A percentile compares a stretch with the other conserved stretches of the same genome.
These are phyloP conservation scores for Diplodia sapinea DNA, from an alignment of 2,329 filamentous ascomycete genomes.

Conservation along the genomic window DNA sequence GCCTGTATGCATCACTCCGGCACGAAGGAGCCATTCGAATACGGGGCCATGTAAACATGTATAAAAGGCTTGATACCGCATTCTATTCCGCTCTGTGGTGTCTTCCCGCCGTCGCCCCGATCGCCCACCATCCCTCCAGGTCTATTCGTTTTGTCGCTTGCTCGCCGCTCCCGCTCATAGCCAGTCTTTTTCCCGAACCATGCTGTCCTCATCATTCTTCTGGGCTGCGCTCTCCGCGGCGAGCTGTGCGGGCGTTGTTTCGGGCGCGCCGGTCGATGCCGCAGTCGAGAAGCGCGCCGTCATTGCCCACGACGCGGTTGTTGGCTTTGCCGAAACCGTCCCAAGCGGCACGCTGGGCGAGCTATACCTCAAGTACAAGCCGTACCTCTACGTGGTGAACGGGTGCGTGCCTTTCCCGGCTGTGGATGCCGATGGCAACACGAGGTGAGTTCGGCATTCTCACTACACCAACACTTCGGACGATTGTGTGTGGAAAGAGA, in stretches of 20 bases:
- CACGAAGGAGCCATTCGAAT: neutral
- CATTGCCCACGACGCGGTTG: constrained; percentile 56
- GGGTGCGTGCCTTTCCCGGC: constrained; percentile 69
- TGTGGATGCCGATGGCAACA: constrained; percentile 64
- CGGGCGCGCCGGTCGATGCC: neutral
- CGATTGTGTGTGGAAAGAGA: neutral
- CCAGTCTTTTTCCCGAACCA: neutral
- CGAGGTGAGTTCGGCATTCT: constrained; percentile 51
- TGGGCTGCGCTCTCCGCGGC: constrained; percentile 5
- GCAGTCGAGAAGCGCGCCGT: constrained; percentile 48
- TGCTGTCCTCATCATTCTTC: constrained; percentile 4
- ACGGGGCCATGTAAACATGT: neutral
- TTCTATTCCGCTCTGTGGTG: neutral
- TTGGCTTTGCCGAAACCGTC: constrained; percentile 61
- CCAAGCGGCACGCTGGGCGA: constrained; percentile 54
- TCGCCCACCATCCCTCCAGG: too few relatives aligned
- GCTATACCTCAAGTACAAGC: constrained; percentile 63
- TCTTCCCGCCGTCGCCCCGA: neutral
- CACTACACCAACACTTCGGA: neutral
- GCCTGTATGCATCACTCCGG: too few relatives aligned
- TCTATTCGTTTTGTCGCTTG: too few relatives aligned
- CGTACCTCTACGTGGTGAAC: constrained; percentile 60
- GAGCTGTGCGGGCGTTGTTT: constrained; percentile 7
- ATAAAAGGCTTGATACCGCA: constrained; percentile 19
- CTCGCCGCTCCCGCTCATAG: neutral